Conservation (phyloP, 2,329 filamentous ascomycete species). For the Daldinia eschscholtzii region DNA sequence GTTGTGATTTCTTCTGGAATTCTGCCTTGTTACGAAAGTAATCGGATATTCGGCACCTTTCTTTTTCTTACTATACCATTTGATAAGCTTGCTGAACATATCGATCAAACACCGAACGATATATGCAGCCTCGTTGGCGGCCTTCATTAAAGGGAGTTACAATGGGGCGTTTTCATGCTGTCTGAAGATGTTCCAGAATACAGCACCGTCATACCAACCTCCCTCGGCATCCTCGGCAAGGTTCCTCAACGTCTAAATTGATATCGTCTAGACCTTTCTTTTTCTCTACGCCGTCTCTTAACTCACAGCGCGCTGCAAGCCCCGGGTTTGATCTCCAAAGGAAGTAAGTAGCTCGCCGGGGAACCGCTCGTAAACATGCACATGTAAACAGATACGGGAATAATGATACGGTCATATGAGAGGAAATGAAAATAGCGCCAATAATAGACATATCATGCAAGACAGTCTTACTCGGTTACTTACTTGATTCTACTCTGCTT, state of each 20-base stretch:
- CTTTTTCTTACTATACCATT: conserved; percentile 19
- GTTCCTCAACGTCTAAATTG: conserved; percentile 18
- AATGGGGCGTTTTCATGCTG: neutral
- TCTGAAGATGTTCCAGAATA: neutral
- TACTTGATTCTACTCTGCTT: too few relatives aligned
- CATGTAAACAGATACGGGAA: neutral
- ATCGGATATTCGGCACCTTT: conserved; percentile 2
- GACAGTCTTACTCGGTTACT: neutral
- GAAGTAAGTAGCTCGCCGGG: conserved; percentile 26
- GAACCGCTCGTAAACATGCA: neutral
- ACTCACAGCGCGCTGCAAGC: neutral
- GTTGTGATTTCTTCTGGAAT: conserved; percentile 10
- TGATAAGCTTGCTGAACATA: neutral
- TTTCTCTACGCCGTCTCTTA: neutral
- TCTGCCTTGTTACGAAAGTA: neutral
- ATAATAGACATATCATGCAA: conserved; percentile 1
- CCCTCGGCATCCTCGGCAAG: neutral
- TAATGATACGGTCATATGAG: neutral
- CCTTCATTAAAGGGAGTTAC: neutral
- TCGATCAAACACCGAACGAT: conserved; percentile 4
- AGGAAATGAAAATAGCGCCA: neutral
- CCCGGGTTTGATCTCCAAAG: conserved; percentile 24
- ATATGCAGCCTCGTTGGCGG: neutral
- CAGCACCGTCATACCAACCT: neutral
- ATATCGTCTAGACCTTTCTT: neutral